Base-by-base conservation (phyloP, 108 stramenopile genomes). In the Thalassiosira profunda region DNA sequence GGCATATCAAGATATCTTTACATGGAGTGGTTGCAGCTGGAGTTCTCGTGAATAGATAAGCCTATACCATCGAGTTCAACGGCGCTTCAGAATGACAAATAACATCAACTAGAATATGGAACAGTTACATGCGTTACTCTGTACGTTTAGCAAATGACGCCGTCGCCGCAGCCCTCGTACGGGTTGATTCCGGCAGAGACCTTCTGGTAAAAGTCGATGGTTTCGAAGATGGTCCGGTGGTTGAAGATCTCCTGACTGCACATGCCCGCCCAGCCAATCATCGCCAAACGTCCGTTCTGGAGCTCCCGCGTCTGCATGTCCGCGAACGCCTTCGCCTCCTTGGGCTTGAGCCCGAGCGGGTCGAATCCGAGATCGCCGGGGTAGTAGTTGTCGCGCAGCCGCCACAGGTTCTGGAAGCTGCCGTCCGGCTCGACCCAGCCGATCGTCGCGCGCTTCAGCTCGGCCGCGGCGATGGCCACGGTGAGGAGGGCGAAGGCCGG, bases 311-410 rank as follows among this genome's bases (percentile, higher is more conserved):
- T 93, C 47, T 88, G 86, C 84, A 94, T 88, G 23, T 60, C 58
- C 12, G 47, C 54, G 58, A 89, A 89, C 8, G 49, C 85, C 44
- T 69, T 67, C 3, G 90, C 53, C 57, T 88, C 82, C 11, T 34
- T 58, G 2, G 95, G 95, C 63, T 84, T 87, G 15, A 96, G 68
- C 28, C 89, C 88, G 20, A 94, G 79, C 1, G 95, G 95, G 53
- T 96, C 95, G 44, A 92, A 96, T 17, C 91, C 91, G 44, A 96
- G 36, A 60, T 96, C 95, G 38, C 95, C 95, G 6, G 92, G 92
- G 70, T 81, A 85, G 63, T 92, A 96, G 51, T 79, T 73, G 4
- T 84, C 88, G 26, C 88, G 82, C 14, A 94, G 66, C 26, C 55
- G 61, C 62, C 62, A 84, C 18, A 80, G 66, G n/a, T 79, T 72